Base-by-base conservation (phyloP, 2,329 filamentous ascomycete species). In the Cladosporium halotolerans region DNA sequence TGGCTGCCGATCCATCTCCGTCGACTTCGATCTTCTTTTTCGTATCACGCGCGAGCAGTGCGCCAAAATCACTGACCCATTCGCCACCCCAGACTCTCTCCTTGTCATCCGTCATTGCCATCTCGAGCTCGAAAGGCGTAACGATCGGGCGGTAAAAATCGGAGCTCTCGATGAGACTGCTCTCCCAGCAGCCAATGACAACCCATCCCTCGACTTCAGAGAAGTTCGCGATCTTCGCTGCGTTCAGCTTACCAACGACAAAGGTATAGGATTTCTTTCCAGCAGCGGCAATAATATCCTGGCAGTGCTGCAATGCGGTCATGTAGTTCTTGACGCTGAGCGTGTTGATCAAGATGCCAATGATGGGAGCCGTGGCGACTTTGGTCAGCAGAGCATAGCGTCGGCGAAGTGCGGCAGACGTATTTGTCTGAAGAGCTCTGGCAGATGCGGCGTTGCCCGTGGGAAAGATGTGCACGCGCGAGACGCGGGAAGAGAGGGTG, bases 121-220 rank as follows among this genome's bases (percentile, higher is more conserved):
- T 74, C 50, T 83, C 84, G 52, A 97, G 74, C 76, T 99, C 93
- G 68, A 95, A 97, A 0, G 92, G 92, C n/a, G 93, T 99, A 39
- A 97, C 83, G 9, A 97, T 84, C 0, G 91, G 90, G 62, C 83
- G 82, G 79, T 85, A 97, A 66, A 96, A 95, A 6, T 87, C 88
- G 54, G 88, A 86, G 58, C 90, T 89, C 62, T 96, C 92, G 4
- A 99, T 82, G 47, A 97, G 74, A 55, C 88, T 89, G 68, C 91
- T 96, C 73, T 99, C 93, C 93, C 93, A 99, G 71, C 93, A 99
- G 2, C 93, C 92, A 9, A 99, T 88, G 0, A 97, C 90, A 0
- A 97, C 90, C 93, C 93, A 99, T 13, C 90, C 92, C 41, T 90
- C 92, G 4, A 99, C 82, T 70, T 99, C 93, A 54, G 86, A 83